Percentiles rank a stretch among this genome's conserved stretches.
These are phyloP conservation scores for Gnomoniopsis sp. DNA, from an alignment of 2,329 filamentous ascomycete species.

Conservation along the genomic window DNA sequence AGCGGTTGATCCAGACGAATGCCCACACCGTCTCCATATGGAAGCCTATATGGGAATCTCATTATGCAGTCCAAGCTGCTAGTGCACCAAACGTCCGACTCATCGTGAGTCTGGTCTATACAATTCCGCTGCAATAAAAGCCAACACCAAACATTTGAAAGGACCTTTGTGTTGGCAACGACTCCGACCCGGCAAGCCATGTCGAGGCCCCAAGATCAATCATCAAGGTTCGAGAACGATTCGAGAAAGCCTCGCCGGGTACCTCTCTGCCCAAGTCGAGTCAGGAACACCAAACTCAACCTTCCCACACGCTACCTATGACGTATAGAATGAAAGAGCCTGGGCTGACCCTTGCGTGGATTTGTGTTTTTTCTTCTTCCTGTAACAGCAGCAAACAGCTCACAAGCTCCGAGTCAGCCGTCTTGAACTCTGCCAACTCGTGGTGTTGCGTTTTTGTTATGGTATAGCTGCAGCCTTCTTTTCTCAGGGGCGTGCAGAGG, in stretches of 20 bases:
- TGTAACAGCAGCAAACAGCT: background rate
- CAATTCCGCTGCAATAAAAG: too few relatives aligned
- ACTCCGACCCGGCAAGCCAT: too few relatives aligned
- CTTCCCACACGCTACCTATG: background rate
- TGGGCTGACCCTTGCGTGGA: background rate
- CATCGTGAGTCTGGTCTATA: too few relatives aligned
- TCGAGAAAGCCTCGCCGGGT: conserved; percentile 5
- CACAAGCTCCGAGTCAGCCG: conserved; percentile 5
- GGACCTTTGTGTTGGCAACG: too few relatives aligned
- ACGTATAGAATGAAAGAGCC: too few relatives aligned
- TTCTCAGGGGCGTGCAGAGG: background rate
- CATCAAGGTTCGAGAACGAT: background rate
- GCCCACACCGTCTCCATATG: too few relatives aligned
- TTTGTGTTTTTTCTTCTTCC: background rate
- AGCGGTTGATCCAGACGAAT: too few relatives aligned
- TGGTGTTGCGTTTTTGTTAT: background rate
- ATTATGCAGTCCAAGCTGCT: too few relatives aligned
- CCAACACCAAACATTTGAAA: too few relatives aligned
- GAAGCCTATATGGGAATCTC: too few relatives aligned
- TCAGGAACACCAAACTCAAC: background rate
- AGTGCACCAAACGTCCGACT: too few relatives aligned
- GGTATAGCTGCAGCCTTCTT: background rate
- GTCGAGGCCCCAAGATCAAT: background rate
- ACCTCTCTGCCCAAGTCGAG: background rate
- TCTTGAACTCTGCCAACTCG: background rate